Conservation (phyloP, 2,329 filamentous ascomycete species). For the Pseudogymnoascus destructans region DNA sequence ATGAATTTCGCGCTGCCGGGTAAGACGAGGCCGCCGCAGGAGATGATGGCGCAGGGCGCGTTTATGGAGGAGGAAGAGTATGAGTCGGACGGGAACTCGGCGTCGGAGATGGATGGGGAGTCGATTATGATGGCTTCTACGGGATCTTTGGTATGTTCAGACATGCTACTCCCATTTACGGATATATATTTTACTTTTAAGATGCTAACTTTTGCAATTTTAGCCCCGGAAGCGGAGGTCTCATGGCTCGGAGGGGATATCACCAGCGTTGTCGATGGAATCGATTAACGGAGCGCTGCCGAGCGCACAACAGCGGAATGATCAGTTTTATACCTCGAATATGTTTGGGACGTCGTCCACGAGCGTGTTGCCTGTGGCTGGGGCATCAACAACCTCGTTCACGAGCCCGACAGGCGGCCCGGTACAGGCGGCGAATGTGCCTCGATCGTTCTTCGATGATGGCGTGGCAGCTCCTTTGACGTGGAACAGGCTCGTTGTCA, state of each 20-base stretch:
- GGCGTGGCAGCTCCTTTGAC: slow-evolving; percentile 66
- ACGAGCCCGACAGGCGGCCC: slow-evolving; percentile 32
- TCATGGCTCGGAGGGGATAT: slow-evolving; percentile 48
- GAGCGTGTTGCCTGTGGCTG: slow-evolving; percentile 21
- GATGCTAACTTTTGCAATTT: slow-evolving; percentile 14
- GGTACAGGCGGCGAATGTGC: slow-evolving; percentile 40
- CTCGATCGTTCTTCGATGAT: slow-evolving; percentile 83
- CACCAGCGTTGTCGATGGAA: slow-evolving; percentile 81
- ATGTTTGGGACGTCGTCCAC: slow-evolving; percentile 43
- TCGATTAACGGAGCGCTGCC: slow-evolving; percentile 64
- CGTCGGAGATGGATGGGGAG: slow-evolving; percentile 71
- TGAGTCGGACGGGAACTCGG: slow-evolving; percentile 72
- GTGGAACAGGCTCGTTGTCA: slow-evolving; percentile 80
- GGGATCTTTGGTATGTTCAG: slow-evolving; percentile 50
- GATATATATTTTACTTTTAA: background rate
- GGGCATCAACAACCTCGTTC: slow-evolving; percentile 39
- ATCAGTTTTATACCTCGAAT: slow-evolving; percentile 39
- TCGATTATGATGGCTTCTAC: slow-evolving; percentile 56
- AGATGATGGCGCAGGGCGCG: slow-evolving; percentile 76
- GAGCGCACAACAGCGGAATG: slow-evolving; percentile 42
- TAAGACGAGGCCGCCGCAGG: slow-evolving; percentile 75
- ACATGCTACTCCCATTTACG: slow-evolving; percentile 9
- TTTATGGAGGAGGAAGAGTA: slow-evolving; percentile 76
- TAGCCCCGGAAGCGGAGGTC: slow-evolving; percentile 53
- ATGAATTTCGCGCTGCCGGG: slow-evolving; percentile 83